A percentile compares a stretch with the other conserved stretches of the same genome.
These are phyloP conservation scores for Nemophila menziesii DNA, from an alignment of 257 asterid genomes.

Conservation along the genomic window DNA sequence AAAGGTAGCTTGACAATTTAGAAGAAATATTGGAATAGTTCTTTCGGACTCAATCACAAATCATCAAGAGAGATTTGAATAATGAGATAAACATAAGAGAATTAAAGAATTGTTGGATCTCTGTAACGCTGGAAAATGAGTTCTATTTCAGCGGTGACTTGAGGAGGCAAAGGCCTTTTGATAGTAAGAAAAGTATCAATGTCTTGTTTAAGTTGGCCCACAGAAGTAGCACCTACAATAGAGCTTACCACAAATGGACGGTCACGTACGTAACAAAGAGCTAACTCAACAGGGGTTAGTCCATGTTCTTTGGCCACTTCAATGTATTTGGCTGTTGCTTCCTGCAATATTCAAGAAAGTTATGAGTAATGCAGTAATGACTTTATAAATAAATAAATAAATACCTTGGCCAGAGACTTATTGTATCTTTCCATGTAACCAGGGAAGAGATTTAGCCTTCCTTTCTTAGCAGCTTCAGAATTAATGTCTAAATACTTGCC, in stretches of 20 bases:
- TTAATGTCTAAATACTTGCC: slow-evolving; percentile 68
- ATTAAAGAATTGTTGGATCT: slow-evolving; percentile 62
- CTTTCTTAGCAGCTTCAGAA: slow-evolving; percentile 65
- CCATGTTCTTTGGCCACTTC: slow-evolving; percentile 81
- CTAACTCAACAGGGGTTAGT: slow-evolving; percentile 53
- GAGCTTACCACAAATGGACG: slow-evolving; percentile 68
- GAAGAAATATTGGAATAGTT: neutral
- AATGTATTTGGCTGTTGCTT: slow-evolving; percentile 47
- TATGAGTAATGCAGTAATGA: too few relatives aligned
- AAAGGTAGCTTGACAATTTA: neutral
- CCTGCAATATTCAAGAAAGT: slow-evolving; percentile 30
- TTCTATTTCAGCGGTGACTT: slow-evolving; percentile 49
- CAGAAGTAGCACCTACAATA: slow-evolving; percentile 66
- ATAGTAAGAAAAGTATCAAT: slow-evolving; percentile 59
- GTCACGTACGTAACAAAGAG: slow-evolving; percentile 75
- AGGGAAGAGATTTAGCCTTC: slow-evolving; percentile 72
- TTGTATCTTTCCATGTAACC: slow-evolving; percentile 94
- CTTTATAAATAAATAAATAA: slow-evolving; percentile 1
- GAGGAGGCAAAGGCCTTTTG: slow-evolving; percentile 55
- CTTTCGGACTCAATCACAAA: neutral
- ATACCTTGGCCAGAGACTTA: slow-evolving; percentile 56
- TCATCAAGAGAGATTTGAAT: neutral
- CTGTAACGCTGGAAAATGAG: slow-evolving; percentile 60
- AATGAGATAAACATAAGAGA: neutral
- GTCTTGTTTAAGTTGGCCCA: slow-evolving; percentile 67